phyloP scores from a whole-genome alignment of 2,329 filamentous ascomycete genomes.

The Botrytis elliptica region DNA sequence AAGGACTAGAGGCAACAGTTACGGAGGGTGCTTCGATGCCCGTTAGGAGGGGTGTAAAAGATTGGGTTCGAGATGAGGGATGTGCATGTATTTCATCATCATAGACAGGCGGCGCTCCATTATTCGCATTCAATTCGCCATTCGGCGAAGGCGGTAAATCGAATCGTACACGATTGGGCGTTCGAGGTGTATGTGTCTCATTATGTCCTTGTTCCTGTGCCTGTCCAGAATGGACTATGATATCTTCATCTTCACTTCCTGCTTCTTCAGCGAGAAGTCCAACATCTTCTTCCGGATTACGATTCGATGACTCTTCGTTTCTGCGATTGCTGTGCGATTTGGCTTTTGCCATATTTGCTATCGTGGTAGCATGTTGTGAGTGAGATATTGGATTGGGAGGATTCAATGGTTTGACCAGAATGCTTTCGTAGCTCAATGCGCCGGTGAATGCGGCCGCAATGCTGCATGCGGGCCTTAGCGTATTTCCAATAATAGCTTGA shows the following conservation, averaged over 20 bases:
- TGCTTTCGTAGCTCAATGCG: background rate
- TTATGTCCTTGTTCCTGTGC: slow-evolving; percentile 16
- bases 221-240: slow-evolving; percentile 32
- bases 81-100: slow-evolving; percentile 34
- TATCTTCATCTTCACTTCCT: slow-evolving; percentile 37
- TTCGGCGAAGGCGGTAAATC: slow-evolving; percentile 33
- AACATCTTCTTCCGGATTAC: slow-evolving; percentile 42
- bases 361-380: slow-evolving; percentile 43
- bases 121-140: background rate
- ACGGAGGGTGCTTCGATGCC: slow-evolving; percentile 80
- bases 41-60: slow-evolving; percentile 66
- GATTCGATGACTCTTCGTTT: slow-evolving; percentile 30
- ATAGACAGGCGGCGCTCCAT: slow-evolving; percentile 47
- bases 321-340: slow-evolving; percentile 38
- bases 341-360: slow-evolving; percentile 47
- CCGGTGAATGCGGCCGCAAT: slow-evolving; percentile 10
- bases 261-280: slow-evolving; percentile 41
- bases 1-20: slow-evolving; percentile 53
- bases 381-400: background rate
- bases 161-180: slow-evolving; percentile 40
- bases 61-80: slow-evolving; percentile 34
- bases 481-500: background rate
- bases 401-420: slow-evolving; percentile 10
- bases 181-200: slow-evolving; percentile 36
- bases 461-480: slow-evolving; percentile 5